Base-by-base conservation (phyloP, 176 grass and related monocot genomes). In the Triticum turgidum region DNA sequence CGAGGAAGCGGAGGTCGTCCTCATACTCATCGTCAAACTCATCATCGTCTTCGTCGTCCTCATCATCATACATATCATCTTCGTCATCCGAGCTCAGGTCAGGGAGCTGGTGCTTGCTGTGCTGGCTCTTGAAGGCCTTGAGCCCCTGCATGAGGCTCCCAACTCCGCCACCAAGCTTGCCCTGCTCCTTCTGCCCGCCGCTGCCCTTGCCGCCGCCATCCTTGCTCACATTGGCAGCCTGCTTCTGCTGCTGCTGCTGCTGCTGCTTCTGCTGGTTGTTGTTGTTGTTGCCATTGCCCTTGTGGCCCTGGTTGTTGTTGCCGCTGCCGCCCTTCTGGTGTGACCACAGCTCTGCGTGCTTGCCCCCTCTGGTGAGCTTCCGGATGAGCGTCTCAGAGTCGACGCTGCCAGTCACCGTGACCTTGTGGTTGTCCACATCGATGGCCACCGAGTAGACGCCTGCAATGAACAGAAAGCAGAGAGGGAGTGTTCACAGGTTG, bases 361-460 rank as follows among this genome's bases (percentile, higher is more conserved):
- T 99, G 79, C 97, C 94, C 49, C 85, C 81, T 90, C 78, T 94
- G 22, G 71, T 87, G 80, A 99, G 94, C 78, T 99, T 99, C 89
- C 80, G 84, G 81, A 99, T 90, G 49, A 99, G 89, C 5, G 85
- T 90, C 66, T 92, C 89, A 7, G 94, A 83, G 82, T 87, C 89
- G 52, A 99, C 90, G 9, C 71, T 91, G 68, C 92, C 94, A 39
- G 91, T 91, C 59, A 97, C 97, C 15, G 94, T 88, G 35, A 99
- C 97, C 90, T 91, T 97, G 64, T 99, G 90, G 71, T 93, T 87
- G 85, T 99, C 97, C 9, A 87, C 89, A 93, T 99, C 97, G 56
- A 99, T 90, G 71, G 49, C 80, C 44, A 99, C 94, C 21, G 85
- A 91, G 83, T 93, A 99, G 27, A 99, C 97, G 18, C 97, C 97